These are phyloP conservation scores for Pestalotiopsis sp. DNA, from an alignment of 2,329 filamentous ascomycete genomes.

Conservation along the genomic window DNA sequence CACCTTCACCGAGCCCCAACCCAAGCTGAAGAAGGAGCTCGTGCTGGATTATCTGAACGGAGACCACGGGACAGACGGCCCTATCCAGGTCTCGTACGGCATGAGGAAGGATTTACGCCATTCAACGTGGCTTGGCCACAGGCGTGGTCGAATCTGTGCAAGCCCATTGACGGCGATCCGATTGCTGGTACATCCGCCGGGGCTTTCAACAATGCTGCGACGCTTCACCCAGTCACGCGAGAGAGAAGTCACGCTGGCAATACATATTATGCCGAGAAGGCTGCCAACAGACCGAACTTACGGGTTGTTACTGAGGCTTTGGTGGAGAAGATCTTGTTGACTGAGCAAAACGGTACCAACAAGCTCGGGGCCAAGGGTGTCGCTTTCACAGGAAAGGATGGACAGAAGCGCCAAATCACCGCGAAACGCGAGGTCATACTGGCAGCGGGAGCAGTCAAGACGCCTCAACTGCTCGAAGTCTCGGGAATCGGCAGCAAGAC, in stretches of 20 bases:
- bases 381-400: slow-evolving; percentile 26
- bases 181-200: slow-evolving; percentile 32
- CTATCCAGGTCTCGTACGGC: slow-evolving; percentile 40
- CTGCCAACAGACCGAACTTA: slow-evolving; percentile 36
- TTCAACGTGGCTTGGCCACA: slow-evolving; percentile 39
- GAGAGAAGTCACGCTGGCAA: slow-evolving; percentile 35
- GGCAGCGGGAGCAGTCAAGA: slow-evolving; percentile 41
- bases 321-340: slow-evolving; percentile 33
- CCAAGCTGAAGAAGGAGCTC: background rate
- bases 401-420: slow-evolving; percentile 4
- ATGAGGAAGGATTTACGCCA: slow-evolving; percentile 34
- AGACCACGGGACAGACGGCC: slow-evolving; percentile 34
- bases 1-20: slow-evolving; percentile 10
- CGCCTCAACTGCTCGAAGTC: slow-evolving; percentile 36
- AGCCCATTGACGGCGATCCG: slow-evolving; percentile 36
- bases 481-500: slow-evolving; percentile 40
- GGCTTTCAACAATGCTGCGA: slow-evolving; percentile 35
- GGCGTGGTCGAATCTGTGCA: slow-evolving; percentile 36
- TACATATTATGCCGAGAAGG: slow-evolving; percentile 36
- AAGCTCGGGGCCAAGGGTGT: slow-evolving; percentile 36
- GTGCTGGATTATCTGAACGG: slow-evolving; percentile 8
- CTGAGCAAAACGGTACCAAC: slow-evolving; percentile 24
- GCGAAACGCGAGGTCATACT: slow-evolving; percentile 42
- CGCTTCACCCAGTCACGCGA: slow-evolving; percentile 33
- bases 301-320: slow-evolving; percentile 35